Evolutionary conservation across 2,329 filamentous ascomycete genomes (phyloP).

Genomic region (Dendrostoma leiphaemia): DNA sequence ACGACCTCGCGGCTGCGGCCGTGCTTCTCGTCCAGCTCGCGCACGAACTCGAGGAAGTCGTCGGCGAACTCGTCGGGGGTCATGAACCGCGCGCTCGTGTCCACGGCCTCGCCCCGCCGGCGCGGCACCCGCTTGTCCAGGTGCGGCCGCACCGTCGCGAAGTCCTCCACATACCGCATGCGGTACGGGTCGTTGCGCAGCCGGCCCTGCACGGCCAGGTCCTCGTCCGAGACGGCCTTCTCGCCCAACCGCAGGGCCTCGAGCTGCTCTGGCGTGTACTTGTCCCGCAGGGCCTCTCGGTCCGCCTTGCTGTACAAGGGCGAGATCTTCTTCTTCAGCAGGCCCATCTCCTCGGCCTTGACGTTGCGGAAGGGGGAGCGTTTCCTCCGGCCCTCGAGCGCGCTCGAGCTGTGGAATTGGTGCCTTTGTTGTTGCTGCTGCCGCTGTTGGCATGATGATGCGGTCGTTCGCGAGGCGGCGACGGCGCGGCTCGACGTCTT

Average conservation of each 20-base stretch:
- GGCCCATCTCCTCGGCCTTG: slow-evolving; percentile 49
- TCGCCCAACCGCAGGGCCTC: slow-evolving; percentile 81
- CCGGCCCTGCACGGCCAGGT: slow-evolving; percentile 71
- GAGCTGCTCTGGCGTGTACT: slow-evolving; percentile 80
- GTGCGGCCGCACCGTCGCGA: slow-evolving; percentile 72
- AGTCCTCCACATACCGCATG: slow-evolving; percentile 78
- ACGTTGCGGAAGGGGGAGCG: slow-evolving; percentile 52
- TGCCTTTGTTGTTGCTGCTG: slow-evolving; percentile 37
- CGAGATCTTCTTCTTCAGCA: slow-evolving; percentile 48
- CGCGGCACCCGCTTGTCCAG: slow-evolving; percentile 68
- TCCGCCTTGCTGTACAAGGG: slow-evolving; percentile 68
- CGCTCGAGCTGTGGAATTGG: slow-evolving; percentile 51
- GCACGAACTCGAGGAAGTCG: slow-evolving; percentile 52
- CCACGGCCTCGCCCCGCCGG: slow-evolving; percentile 46
- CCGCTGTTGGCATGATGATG: slow-evolving; percentile 25
- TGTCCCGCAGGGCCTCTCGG: slow-evolving; percentile 56
- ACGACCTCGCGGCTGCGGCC: slow-evolving; percentile 12
- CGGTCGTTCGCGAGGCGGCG: slow-evolving; percentile 15
- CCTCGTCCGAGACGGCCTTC: slow-evolving; percentile 67
- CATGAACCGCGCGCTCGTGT: slow-evolving; percentile 60
- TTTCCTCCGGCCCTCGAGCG: slow-evolving; percentile 39
- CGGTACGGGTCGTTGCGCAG: slow-evolving; percentile 70
- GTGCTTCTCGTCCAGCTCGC: slow-evolving; percentile 36
- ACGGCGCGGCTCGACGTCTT: slow-evolving; percentile 22
- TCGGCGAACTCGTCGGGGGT: slow-evolving; percentile 58